Percentiles rank a stretch among this genome's conserved stretches.
These are phyloP conservation scores for Termitomyces sp. DNA, from an alignment of 1,284 basidiomycete genomes.

Conservation along the genomic window DNA sequence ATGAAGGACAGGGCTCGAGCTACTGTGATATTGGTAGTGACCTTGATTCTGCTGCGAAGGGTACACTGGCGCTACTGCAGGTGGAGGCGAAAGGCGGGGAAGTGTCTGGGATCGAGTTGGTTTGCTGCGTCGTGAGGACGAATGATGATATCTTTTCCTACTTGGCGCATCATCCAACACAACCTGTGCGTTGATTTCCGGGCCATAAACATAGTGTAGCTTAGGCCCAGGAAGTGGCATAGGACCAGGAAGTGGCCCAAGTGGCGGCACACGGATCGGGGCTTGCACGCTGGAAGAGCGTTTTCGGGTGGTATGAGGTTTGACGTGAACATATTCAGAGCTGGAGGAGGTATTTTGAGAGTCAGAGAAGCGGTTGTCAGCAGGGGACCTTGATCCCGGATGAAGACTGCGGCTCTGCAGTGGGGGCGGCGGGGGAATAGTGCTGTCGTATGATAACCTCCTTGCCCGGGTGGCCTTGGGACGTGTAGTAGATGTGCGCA, in stretches of 20 bases:
- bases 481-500: neutral
- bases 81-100: neutral
- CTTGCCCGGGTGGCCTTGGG: neutral
- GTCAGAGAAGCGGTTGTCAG: conserved; percentile 6
- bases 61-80: neutral
- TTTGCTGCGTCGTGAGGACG: neutral
- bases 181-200: neutral
- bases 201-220: neutral
- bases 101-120: conserved; percentile 2
- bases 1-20: neutral
- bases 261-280: neutral
- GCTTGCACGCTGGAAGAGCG: conserved; percentile 5
- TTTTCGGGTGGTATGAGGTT: neutral
- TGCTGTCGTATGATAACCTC: neutral
- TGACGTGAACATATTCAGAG: neutral
- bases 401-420: conserved; percentile 2
- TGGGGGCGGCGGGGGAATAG: neutral
- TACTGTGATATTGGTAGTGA: neutral
- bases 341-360: conserved; percentile 4
- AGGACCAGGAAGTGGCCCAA: neutral
- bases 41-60: neutral
- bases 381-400: neutral
- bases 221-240: neutral
- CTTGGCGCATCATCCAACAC: neutral
- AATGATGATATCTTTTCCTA: neutral